A percentile compares a stretch with the other conserved stretches of the same genome.
phyloP scores from a whole-genome alignment of 2,329 filamentous ascomycete genomes.

The Penicillium vulpinum region DNA sequence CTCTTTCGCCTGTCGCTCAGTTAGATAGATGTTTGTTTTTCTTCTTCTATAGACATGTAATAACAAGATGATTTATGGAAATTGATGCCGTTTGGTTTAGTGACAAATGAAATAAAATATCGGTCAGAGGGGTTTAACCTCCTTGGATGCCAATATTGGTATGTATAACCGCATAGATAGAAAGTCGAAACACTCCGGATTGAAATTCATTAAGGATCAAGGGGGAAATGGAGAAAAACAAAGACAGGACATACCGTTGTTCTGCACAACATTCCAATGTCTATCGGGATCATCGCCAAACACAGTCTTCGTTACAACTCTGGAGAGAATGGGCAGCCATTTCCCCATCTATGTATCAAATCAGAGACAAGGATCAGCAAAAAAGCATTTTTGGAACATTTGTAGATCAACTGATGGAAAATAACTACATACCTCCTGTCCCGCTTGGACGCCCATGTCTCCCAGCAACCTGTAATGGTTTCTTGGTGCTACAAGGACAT shows the following conservation, averaged over 20 bases:
- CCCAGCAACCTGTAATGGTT: constrained; percentile 75
- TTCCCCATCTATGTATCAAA: constrained; percentile 41
- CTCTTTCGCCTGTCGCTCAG: constrained; percentile 62
- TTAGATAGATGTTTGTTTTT: neutral
- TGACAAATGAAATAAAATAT: neutral
- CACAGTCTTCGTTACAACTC: constrained; percentile 71
- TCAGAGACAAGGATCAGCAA: neutral
- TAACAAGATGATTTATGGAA: neutral
- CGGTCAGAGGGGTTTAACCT: neutral
- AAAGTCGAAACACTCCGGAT: neutral
- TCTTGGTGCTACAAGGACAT: constrained; percentile 79
- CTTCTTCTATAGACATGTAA: neutral
- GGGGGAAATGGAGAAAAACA: constrained; percentile 5
- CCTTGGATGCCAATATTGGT: constrained; percentile 6
- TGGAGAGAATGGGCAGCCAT: constrained; percentile 56
- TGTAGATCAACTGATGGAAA: neutral
- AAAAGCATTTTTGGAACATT: neutral
- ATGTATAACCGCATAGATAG: neutral
- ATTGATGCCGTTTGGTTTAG: neutral
- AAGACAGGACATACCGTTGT: constrained; percentile 63
- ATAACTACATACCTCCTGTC: constrained; percentile 61
- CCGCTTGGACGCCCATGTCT: constrained; percentile 65
- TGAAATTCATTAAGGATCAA: neutral
- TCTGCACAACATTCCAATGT: constrained; percentile 97
- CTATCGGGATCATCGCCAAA: constrained; percentile 46